Evolutionary conservation across 805 yeast genomes (phyloP), one percentile per base, ranked within the genome.

Genomic region (Sugiyamaella lignohabitans): DNA sequence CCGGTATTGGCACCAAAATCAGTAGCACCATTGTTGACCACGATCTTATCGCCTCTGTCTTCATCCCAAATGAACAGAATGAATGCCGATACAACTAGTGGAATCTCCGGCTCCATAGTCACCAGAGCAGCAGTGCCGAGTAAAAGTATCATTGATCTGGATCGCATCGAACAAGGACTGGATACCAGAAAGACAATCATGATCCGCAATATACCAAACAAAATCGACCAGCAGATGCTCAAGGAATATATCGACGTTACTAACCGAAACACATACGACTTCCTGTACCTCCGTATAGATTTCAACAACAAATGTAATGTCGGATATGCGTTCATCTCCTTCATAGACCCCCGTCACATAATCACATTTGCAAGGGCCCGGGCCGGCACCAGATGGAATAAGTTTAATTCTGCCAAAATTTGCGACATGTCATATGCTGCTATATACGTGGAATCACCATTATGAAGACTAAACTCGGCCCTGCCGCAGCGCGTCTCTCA

Each of bases 191-290:
- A 69, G 6, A 75, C 80, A 0, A 56, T 76, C 35, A 74, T 76
- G 80, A 66, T 76, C 29, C 67, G 77, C 45, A 76, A 76, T 49
- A 75, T 76, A 38, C 80, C 80, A 24, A 76, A 76, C 57, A 74
- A 73, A 54, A 66, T 74, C 24, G 70, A 62, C 40, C 76, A 73
- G 51, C 61, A 66, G 29, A 67, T 69, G 53, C 64, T 76, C 36
- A 72, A 75, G 51, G 66, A 64, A 24, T 70, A 71, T 54, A 58
- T 76, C 27, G 78, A 76, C 53, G 62, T 54, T 21, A 73, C 78
- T 2, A 73, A 71, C 56, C 55, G 60, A 51, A 49, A 58, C 30
- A 61, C 68, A 20, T 60, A 67, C 46, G 69, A 66, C 49, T 67
- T 67, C 52, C 51, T 74, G 38, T 75, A 74, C 53, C 57, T 74